phyloP scores from a whole-genome alignment of 495 filamentous ascomycete genomes.

The Trichocladium antarcticum region DNA sequence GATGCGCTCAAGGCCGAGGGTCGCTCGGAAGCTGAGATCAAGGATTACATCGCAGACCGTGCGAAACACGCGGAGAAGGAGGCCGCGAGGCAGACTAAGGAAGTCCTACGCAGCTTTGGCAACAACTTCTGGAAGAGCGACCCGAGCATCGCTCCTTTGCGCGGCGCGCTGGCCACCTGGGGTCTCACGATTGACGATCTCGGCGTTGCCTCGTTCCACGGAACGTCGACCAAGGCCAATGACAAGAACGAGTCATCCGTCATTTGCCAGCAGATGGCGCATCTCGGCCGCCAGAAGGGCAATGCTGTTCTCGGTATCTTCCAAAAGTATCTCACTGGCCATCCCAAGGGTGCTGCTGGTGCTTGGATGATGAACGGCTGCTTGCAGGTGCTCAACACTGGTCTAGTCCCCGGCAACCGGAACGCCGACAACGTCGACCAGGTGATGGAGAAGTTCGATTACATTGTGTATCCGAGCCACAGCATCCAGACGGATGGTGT shows the following conservation, averaged over 20 bases:
- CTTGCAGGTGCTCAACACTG: constrained; percentile 85
- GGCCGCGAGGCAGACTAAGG: constrained; percentile 78
- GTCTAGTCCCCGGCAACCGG: constrained; percentile 89
- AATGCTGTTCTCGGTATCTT: constrained; percentile 95
- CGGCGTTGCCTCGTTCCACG: constrained; percentile 92
- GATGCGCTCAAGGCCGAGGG: constrained; percentile 79
- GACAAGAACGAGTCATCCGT: constrained; percentile 99
- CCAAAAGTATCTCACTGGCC: constrained; percentile 98
- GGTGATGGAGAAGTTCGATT: constrained; percentile 92
- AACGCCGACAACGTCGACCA: constrained; percentile 97
- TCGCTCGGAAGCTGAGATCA: constrained; percentile 53
- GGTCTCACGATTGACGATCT: constrained; percentile 96
- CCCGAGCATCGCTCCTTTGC: constrained; percentile 81
- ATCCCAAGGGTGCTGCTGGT: constrained; percentile 97
- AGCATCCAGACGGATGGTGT: constrained; percentile 95
- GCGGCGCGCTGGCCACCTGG: constrained; percentile 93
- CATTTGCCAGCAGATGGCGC: constrained; percentile 90
- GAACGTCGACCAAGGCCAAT: constrained; percentile 95
- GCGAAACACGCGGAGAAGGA: constrained; percentile 81
- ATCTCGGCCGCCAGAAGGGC: constrained; percentile 89
- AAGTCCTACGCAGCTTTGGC: constrained; percentile 78
- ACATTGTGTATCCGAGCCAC: constrained; percentile 91
- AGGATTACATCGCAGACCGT: constrained; percentile 77
- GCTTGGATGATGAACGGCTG: constrained; percentile 99
- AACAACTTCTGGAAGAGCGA: constrained; percentile 99